Evolutionary conservation across 805 yeast genomes (phyloP), one percentile per base, ranked within the genome.

Genomic region (Zygotorulaspora chibaensis): DNA sequence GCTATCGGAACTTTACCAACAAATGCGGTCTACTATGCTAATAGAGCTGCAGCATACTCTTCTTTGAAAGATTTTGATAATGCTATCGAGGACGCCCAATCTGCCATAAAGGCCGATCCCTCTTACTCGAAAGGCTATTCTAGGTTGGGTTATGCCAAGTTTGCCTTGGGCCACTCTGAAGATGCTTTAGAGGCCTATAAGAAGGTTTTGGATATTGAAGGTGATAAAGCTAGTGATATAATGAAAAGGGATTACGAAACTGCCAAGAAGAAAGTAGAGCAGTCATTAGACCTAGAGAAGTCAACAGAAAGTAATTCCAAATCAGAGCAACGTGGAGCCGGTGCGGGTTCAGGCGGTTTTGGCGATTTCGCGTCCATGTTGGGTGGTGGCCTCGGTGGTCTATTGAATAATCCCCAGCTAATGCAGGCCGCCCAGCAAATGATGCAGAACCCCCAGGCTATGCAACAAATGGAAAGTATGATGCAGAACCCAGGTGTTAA

Each of bases 41-140:
- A 93, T 71, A 81, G 99, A 62, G 98, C 99, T 11, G 99, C 99
- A 35, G 98, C 98, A 2, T 81, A 86, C 68, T 85, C 96, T 9
- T 87, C 96, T 5, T 59, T 77, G 26, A 76, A 80, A 52, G 72
- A 88, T 50, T 90, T 86, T 62, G 84, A 79, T 12, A 71, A 76
- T 51, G 98, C 99, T 2, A 77, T 85, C 34, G 72, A 72, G 37
- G 99, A 93, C 65, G 96, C 98, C 25, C 76, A 84, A 58, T 72
- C 73, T 45, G 96, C 99, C 35, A 81, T 88, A 46, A 76, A 78
- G 50, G 71, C 82, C 42, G 89, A 91, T 62, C 84, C 96, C 43
- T 58, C 71, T 6, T 93, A 87, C 58, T 81, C 96, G 27, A 90
- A 91, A 72, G 96, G 96, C 9, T 93, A 89, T 75, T 87, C 96